phyloP scores from a whole-genome alignment of 306 rosid species.

The Pyrus betulifolia region DNA sequence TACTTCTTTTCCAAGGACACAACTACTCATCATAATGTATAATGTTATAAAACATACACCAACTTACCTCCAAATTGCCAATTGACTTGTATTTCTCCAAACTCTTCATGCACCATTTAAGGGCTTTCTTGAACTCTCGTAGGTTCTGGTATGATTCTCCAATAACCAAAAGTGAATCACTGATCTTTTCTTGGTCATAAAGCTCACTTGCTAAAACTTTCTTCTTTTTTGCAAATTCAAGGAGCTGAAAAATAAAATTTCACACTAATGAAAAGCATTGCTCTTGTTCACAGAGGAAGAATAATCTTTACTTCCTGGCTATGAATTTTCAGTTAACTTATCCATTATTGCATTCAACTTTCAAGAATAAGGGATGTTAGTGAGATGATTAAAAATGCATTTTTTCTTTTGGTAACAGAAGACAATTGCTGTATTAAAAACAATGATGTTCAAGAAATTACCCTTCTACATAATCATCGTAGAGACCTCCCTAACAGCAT shows the following conservation, averaged over 20 bases:
- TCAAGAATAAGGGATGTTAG: not conserved
- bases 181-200: constrained; percentile 63
- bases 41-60: constrained; percentile 10
- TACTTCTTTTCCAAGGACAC: not conserved
- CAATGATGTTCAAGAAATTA: not conserved
- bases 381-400: not conserved
- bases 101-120: constrained; percentile 78
- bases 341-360: not conserved
- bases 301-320: not conserved
- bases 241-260: constrained; percentile 42
- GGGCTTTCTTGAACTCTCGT: constrained; percentile 59
- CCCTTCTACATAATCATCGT: not conserved
- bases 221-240: constrained; percentile 74
- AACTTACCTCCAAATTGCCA: constrained; percentile 70
- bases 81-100: constrained; percentile 60
- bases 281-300: not conserved
- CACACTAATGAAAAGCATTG: not conserved
- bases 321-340: not conserved
- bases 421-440: not conserved
- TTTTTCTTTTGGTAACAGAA: not conserved
- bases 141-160: constrained; percentile 81
- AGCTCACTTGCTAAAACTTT: constrained; percentile 59
- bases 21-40: not conserved
- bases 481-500: not conserved
- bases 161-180: constrained; percentile 60